Conservation (phyloP, 768 basidiomycete species). For the Lactifluus subvellereus region DNA sequence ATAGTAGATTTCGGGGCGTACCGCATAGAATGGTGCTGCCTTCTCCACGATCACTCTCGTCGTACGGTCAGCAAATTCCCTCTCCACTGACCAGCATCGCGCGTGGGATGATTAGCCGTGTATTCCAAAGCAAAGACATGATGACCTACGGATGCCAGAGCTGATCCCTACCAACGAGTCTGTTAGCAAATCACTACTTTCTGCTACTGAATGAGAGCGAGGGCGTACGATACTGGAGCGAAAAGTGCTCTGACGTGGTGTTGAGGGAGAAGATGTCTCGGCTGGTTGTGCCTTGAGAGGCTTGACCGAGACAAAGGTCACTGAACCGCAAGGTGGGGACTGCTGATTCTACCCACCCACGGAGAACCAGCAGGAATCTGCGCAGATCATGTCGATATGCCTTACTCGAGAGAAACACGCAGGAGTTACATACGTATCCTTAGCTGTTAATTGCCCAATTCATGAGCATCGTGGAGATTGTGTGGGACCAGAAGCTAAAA, state of each 20-base stretch:
- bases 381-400: background rate
- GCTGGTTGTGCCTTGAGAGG: background rate
- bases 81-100: background rate
- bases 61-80: conserved; percentile 18
- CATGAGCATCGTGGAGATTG: background rate
- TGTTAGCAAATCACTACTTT: background rate
- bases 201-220: background rate
- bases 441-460: background rate
- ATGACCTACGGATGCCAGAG: conserved; percentile 11
- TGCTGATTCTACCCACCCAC: background rate
- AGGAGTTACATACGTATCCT: conserved; percentile 8
- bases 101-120: background rate
- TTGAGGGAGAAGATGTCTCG: conserved; percentile 5
- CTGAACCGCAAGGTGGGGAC: background rate
- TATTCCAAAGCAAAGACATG: background rate
- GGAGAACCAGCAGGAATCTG: conserved; percentile 18
- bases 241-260: background rate
- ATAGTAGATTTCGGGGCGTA: background rate
- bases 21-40: conserved; percentile 12
- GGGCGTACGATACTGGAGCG: conserved; percentile 7
- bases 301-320: background rate
- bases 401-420: background rate
- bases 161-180: conserved; percentile 9
- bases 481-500: background rate
- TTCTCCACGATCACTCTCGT: conserved; percentile 11